A percentile compares a stretch with the other conserved stretches of the same genome.
phyloP scores from a whole-genome alignment of 148 eudicot species.

The Amaranthus hypochondriacus region DNA sequence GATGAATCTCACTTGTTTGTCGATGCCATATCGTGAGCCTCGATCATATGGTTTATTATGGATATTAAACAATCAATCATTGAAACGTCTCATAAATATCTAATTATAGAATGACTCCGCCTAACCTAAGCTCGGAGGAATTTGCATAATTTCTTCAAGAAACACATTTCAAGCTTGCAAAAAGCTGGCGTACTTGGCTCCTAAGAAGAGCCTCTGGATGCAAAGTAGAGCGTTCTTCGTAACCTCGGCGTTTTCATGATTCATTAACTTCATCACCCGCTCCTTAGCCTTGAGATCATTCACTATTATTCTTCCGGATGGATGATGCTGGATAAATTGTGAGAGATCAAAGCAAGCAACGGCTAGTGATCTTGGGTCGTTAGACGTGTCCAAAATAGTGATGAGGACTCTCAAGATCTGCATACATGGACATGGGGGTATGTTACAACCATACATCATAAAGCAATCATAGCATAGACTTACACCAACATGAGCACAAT shows the following conservation, averaged over 20 bases:
- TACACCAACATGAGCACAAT: not conserved
- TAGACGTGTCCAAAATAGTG: conserved; percentile 80
- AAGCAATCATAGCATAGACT: not conserved
- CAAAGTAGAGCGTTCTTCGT: conserved; percentile 90
- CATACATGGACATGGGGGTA: not conserved
- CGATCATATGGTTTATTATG: conserved; percentile 19
- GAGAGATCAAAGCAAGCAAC: conserved; percentile 97
- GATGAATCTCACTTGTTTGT: conserved; percentile 16
- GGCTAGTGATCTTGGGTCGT: conserved; percentile 71
- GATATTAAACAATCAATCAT: conserved; percentile 20
- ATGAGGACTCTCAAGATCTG: conserved; percentile 91
- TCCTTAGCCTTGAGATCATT: conserved; percentile 90
- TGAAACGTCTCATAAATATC: conserved; percentile 18
- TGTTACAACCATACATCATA: not conserved
- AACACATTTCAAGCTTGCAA: conserved; percentile 59
- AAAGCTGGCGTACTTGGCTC: conserved; percentile 98
- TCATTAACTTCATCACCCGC: conserved; percentile 92
- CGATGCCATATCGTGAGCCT: conserved; percentile 16
- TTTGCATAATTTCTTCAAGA: conserved; percentile 7
- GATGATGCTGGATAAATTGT: conserved; percentile 88
- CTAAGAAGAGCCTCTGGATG: conserved; percentile 97
- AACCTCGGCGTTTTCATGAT: conserved; percentile 87
- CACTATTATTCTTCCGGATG: conserved; percentile 89
- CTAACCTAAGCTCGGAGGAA: conserved; percentile 3
- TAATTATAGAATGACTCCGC: not conserved